Conservation (phyloP, 1,284 basidiomycete species). For the Xerocomus minutiporus region DNA sequence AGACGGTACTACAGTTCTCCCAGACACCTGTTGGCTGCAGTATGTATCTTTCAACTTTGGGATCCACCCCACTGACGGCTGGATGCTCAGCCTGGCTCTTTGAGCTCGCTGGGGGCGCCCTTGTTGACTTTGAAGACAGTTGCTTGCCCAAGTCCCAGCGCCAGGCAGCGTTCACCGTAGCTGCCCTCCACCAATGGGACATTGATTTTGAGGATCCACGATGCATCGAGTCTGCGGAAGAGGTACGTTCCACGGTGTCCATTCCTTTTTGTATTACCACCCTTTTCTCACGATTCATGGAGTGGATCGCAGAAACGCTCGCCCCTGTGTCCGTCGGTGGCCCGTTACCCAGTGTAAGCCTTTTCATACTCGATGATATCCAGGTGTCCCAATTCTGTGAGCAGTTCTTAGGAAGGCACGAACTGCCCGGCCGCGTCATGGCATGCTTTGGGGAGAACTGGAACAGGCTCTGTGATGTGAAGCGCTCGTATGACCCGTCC, state of each 20-base stretch:
- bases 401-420: constrained; percentile 76
- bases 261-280: not conserved
- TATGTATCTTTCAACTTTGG: constrained; percentile 39
- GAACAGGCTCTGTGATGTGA: constrained; percentile 62
- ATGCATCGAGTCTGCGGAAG: constrained; percentile 77
- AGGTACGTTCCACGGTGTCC: constrained; percentile 38
- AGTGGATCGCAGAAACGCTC: constrained; percentile 77
- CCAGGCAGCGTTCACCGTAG: constrained; percentile 73
- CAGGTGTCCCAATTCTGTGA: constrained; percentile 18
- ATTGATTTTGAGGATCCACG: constrained; percentile 73
- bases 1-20: constrained; percentile 77
- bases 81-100: constrained; percentile 73
- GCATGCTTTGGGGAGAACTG: constrained; percentile 73
- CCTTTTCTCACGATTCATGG: not conserved
- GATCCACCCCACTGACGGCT: not conserved
- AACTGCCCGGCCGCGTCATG: constrained; percentile 56
- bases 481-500: constrained; percentile 68
- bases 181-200: constrained; percentile 90
- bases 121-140: constrained; percentile 66
- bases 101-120: constrained; percentile 81
- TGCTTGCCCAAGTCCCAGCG: constrained; percentile 76
- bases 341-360: constrained; percentile 73
- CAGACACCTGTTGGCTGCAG: constrained; percentile 83
- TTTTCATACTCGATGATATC: constrained; percentile 23
- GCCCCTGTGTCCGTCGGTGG: constrained; percentile 68